phyloP scores from a whole-genome alignment of 768 basidiomycete species.

The Nidula microcarpa region DNA sequence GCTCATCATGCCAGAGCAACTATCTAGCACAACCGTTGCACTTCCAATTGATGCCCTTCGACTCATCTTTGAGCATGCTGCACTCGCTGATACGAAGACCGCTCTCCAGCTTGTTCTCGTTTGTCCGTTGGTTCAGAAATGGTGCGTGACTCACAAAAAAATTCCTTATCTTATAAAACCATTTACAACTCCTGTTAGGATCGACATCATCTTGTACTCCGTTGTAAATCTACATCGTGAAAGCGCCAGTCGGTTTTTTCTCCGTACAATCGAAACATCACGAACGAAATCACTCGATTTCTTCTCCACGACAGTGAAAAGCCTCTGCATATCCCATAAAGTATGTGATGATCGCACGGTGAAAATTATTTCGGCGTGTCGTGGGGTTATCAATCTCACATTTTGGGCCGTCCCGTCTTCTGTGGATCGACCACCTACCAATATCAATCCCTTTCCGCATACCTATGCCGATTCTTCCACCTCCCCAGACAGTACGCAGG shows the following conservation, averaged over 20 bases:
- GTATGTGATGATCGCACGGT: constrained; percentile 23
- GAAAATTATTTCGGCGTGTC: constrained; percentile 28
- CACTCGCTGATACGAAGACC: constrained; percentile 21
- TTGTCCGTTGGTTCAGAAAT: constrained; percentile 24
- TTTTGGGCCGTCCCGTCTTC: constrained; percentile 28
- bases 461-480: not conserved
- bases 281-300: constrained; percentile 24
- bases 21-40: not conserved
- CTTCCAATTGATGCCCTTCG: constrained; percentile 34
- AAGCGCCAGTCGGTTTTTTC: constrained; percentile 27
- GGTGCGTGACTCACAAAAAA: constrained; percentile 17
- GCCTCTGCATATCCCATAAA: constrained; percentile 31
- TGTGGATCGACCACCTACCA: not conserved
- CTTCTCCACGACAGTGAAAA: constrained; percentile 31
- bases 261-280: constrained; percentile 33
- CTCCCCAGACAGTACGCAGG: not conserved
- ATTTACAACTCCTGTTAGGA: constrained; percentile 17
- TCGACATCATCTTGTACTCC: constrained; percentile 30
- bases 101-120: constrained; percentile 26
- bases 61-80: constrained; percentile 30
- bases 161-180: not conserved
- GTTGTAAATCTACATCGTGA: constrained; percentile 27
- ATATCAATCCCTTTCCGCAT: not conserved
- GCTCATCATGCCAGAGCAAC: not conserved
- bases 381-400: constrained; percentile 27